Conservation (phyloP, 1,139 yeast species). For the Nakaseomyces uthaithaninus region DNA sequence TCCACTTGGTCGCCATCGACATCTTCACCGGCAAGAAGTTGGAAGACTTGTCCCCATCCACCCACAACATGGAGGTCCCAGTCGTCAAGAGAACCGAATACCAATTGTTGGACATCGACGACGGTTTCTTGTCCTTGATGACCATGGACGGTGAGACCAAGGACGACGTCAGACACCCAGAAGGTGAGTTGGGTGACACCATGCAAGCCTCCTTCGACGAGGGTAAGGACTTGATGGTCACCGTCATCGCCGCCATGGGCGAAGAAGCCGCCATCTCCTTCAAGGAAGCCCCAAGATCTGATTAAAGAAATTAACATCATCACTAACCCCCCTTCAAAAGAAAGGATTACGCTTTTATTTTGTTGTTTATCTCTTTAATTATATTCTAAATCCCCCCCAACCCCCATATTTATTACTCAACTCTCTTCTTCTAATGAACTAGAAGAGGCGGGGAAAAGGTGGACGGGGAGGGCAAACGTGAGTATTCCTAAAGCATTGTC, state of each 20-base stretch:
- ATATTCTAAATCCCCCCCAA: too few relatives aligned
- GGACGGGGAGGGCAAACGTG: too few relatives aligned
- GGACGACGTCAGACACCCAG: conserved; percentile 98
- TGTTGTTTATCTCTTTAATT: background rate
- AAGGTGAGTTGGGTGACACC: conserved; percentile 92
- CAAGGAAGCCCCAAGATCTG: conserved; percentile 92
- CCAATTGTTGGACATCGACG: conserved; percentile 97
- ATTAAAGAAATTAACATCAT: conserved; percentile 19
- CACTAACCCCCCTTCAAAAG: background rate
- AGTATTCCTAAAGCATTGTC: too few relatives aligned
- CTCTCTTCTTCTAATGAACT: too few relatives aligned
- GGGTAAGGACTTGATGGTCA: conserved; percentile 93
- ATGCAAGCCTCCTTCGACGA: conserved; percentile 89
- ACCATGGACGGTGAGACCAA: conserved; percentile 95
- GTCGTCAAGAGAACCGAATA: conserved; percentile 89
- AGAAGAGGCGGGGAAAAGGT: too few relatives aligned
- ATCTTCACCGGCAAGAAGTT: conserved; percentile 99
- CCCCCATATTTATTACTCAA: too few relatives aligned
- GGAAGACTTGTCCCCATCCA: conserved; percentile 99
- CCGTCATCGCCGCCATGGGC: conserved; percentile 96
- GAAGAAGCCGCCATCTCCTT: conserved; percentile 97
- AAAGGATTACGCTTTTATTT: background rate
- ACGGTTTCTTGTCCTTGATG: conserved; percentile 96
- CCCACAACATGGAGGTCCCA: conserved; percentile 99
- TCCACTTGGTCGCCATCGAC: conserved; percentile 97